Base-by-base conservation (phyloP, 768 basidiomycete species). In the Boletus subcaerulescens region DNA sequence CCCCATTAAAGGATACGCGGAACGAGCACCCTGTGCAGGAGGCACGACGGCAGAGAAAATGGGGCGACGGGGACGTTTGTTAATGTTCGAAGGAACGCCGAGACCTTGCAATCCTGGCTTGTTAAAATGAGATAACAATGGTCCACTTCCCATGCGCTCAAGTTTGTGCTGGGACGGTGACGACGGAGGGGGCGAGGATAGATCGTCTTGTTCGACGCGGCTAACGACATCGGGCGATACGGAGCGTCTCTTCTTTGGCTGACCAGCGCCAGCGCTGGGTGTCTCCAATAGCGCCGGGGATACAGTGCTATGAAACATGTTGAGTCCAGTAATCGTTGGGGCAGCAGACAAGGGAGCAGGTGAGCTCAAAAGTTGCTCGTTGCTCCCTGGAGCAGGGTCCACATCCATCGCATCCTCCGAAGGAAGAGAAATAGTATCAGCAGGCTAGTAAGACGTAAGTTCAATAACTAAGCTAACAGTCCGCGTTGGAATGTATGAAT, bases 321-420 rank as follows among this genome's bases (percentile, higher is more conserved):
- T 77, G 62, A 89, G 83, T n/a, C 69, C 73, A 9, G 77, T 79
- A 36, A 77, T 69, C 1, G 80, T 78, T 0, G 84, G 77, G 14
- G 77, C 80, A 22, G 81, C 78, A 11, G 85, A 80, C 24, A 76
- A 64, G 45, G 79, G 77, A 11, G 33, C 4, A 35, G 70, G 56
- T 57, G 74, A 49, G 72, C 70, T 54, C 70, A 74, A 50, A 62
- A 69, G 52, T 69, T 65, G 22, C 56, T 68, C 53, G 53, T 59
- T 56, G 40, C 70, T 66, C 55, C 74, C 78, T 18, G 81, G 81
- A 48, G 64, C 65, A 17, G 80, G 78, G 65, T 93, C 91, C 35
- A 92, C 79, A 59, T 93, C 91, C 91, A 92, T 93, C 31, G 84
- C 86, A 69, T 89, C 79, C 60, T 83, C 81, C 41, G 72, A 73